Base-by-base conservation (phyloP, 73 alveolate species). In the Urostyla sp. region DNA sequence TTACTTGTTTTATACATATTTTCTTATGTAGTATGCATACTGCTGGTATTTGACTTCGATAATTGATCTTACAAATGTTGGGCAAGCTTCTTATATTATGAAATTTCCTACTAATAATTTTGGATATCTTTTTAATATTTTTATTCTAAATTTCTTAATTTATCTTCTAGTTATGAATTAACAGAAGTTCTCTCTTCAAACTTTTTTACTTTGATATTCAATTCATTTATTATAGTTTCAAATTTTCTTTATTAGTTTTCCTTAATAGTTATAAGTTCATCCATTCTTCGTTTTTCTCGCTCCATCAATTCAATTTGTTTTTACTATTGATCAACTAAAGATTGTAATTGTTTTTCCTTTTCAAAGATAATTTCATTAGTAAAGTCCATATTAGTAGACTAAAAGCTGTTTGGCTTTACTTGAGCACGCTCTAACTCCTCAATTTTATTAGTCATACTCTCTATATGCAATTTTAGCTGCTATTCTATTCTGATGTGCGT, bases 381-480 rank as follows among this genome's bases (percentile, higher is more conserved):
- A n/a, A n/a, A n/a, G n/a, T n/a, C n/a, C n/a, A n/a, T n/a, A n/a
- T n/a, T n/a, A n/a, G n/a, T n/a, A n/a, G n/a, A n/a, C n/a, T n/a
- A n/a, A n/a, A n/a, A n/a, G n/a, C n/a, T n/a, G n/a, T n/a, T n/a
- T n/a, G n/a, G n/a, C n/a, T n/a, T n/a, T n/a, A n/a, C n/a, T n/a
- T n/a, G n/a, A n/a, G n/a, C n/a, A n/a, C 50, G 11, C 43, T 63
- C 79, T 3, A 28, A 6, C 2, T 63, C 79, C 20, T 63, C 79
- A 3, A 63, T 3, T 40, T 40, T 63, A 40, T 63, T 63, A 16
- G 37, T 44, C 16, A 63, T 28, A 1, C 48, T 26, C 31, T 63
- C 79, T 8, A 63, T 63, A 46, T 63, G 79, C 30, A 63, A 48
- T 43, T 63, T 63, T 23, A 63, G 16, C 44, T 63, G 79, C 45